These are phyloP conservation scores for Clarireedia homoeocarpa DNA, from an alignment of 2,329 filamentous ascomycete species.

Conservation along the genomic window DNA sequence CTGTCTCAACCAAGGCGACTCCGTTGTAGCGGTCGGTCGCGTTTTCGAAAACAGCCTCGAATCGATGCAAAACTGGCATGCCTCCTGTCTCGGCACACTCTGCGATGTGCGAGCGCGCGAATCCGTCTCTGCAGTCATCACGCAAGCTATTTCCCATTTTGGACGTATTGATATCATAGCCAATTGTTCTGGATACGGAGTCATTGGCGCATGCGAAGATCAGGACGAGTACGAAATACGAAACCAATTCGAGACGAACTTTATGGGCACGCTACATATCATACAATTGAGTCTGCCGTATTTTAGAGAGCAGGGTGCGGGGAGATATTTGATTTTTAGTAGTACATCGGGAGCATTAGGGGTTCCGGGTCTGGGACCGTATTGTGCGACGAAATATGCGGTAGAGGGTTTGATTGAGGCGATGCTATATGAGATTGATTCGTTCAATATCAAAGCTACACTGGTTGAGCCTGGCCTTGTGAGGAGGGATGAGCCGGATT, in stretches of 20 bases:
- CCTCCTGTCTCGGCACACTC: conserved; percentile 68
- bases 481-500: conserved; percentile 71
- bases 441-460: conserved; percentile 87
- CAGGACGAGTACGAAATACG: conserved; percentile 92
- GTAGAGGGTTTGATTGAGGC: conserved; percentile 93
- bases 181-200: conserved; percentile 91
- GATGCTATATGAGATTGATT: conserved; percentile 91
- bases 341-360: conserved; percentile 88
- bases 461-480: conserved; percentile 88
- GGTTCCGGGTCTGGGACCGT: conserved; percentile 85
- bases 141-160: conserved; percentile 64
- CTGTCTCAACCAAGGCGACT: conserved; percentile 71
- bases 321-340: conserved; percentile 90
- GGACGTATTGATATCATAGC: conserved; percentile 81
- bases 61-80: conserved; percentile 64
- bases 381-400: conserved; percentile 95
- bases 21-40: conserved; percentile 79
- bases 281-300: conserved; percentile 83
- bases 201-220: conserved; percentile 93
- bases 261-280: conserved; percentile 91
- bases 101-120: conserved; percentile 83
- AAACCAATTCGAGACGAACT: conserved; percentile 96
- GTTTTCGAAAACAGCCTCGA: conserved; percentile 67
- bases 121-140: conserved; percentile 66
- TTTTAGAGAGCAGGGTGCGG: conserved; percentile 67